A percentile compares a stretch with the other conserved stretches of the same genome.
phyloP scores from a whole-genome alignment of 2,329 filamentous ascomycete genomes.

The Hymenoscyphus scutula region DNA sequence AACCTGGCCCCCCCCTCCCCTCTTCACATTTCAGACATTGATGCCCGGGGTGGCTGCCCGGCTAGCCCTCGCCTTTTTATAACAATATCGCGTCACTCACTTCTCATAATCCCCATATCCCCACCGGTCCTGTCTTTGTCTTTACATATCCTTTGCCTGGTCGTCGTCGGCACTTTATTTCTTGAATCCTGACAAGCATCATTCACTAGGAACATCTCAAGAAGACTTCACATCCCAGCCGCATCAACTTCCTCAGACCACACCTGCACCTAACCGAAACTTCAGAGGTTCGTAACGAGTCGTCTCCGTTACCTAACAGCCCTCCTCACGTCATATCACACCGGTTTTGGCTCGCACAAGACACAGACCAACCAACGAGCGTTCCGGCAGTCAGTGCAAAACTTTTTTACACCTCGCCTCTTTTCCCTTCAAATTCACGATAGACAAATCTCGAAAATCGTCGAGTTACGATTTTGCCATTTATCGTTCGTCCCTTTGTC shows the following conservation, averaged over 20 bases:
- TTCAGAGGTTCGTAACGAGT: constrained; percentile 7
- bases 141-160: background rate
- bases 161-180: background rate
- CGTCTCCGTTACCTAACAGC: constrained; percentile 25
- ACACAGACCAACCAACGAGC: constrained; percentile 11
- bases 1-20: background rate
- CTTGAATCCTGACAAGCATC: background rate
- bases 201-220: background rate
- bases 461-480: background rate
- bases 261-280: constrained; percentile 16
- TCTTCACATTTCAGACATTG: background rate
- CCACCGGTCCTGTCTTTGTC: background rate
- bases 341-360: constrained; percentile 8
- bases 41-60: background rate
- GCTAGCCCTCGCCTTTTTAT: constrained; percentile 8
- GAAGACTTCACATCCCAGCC: background rate
- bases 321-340: constrained; percentile 19
- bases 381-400: constrained; percentile 8
- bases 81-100: constrained; percentile 15
- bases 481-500: background rate
- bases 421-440: constrained; percentile 4
- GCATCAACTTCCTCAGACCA: constrained; percentile 1
- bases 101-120: background rate
- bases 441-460: background rate
- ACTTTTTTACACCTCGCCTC: constrained; percentile 4